phyloP scores from a whole-genome alignment of 441 rosid genomes.

The Croton setiger region DNA sequence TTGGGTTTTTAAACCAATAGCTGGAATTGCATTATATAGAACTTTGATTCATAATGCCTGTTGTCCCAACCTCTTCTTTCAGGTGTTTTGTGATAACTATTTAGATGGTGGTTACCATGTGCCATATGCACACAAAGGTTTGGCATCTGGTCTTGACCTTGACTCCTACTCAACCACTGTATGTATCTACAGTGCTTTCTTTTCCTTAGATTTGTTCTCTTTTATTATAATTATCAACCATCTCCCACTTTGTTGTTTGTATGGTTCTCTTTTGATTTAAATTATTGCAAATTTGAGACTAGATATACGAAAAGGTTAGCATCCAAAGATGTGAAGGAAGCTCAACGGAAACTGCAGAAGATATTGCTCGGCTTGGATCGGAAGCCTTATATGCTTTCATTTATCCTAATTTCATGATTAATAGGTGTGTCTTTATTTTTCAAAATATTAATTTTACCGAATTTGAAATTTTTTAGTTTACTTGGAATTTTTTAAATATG shows the following conservation, averaged over 20 bases:
- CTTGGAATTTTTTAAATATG: too few relatives aligned
- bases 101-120: slow-evolving; percentile 97
- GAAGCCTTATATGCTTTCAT: slow-evolving; percentile 74
- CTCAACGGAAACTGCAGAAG: slow-evolving; percentile 32
- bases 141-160: slow-evolving; percentile 72
- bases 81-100: slow-evolving; percentile 97
- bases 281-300: slow-evolving; percentile 20
- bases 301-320: slow-evolving; percentile 73
- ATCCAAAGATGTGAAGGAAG: slow-evolving; percentile 75
- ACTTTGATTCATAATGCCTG: slow-evolving; percentile 14
- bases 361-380: slow-evolving; percentile 65
- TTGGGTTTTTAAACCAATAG: not conserved
- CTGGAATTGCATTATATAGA: not conserved
- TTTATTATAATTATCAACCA: not conserved
- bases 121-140: slow-evolving; percentile 85
- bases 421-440: slow-evolving; percentile 74
- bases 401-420: slow-evolving; percentile 94
- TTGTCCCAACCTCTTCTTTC: slow-evolving; percentile 19
- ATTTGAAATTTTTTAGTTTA: too few relatives aligned
- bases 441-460: too few relatives aligned
- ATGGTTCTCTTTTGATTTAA: not conserved
- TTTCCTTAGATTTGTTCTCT: not conserved
- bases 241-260: not conserved
- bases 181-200: slow-evolving; percentile 22
- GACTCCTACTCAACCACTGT: slow-evolving; percentile 75